Evolutionary conservation across 2,329 filamentous ascomycete genomes (phyloP), one percentile per base, ranked within the genome.

Genomic region (Xylaria sp.): DNA sequence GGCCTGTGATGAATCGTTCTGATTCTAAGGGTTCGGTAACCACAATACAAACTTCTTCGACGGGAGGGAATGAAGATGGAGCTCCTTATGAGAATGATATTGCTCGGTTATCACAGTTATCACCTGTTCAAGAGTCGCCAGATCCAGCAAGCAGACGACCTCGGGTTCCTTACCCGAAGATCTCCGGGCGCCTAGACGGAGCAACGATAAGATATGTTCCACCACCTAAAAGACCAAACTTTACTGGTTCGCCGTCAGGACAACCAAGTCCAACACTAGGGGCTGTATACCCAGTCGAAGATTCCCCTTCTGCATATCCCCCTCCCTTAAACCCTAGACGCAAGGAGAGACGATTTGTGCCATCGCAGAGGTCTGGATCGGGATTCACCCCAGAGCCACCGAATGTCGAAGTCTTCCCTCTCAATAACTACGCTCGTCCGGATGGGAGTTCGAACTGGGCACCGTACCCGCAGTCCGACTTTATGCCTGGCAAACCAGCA

Each of bases 121-220:
- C 86, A 0, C 86, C 85, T 1, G 85, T 88, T 6, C 78, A 78
- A 13, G 85, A 88, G 72, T 85, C 83, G 0, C 84, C 84, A 2
- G 75, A 76, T 15, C 77, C 79, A 8, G 72, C 62, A 51, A 72
- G 74, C 41, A 75, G 79, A 25, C 77, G 76, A 18, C 79, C 80
- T 41, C 79, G 79, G 15, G 79, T 79, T 31, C 74, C 64, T 10
- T 79, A 80, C 52, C 76, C 78, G 9, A 75, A 73, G 36, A 73
- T 77, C 18, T 68, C 74, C n/a, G 76, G 75, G 43, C 74, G 75
- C 9, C 56, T 76, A 28, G 72, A 78, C 70, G 72, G 73, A 63
- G 70, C 73, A 64, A 77, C 75, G 39, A 73, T 77, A 64, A 75
- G 75, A 64, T 68, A 74, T 12, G 74, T 79, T 4, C 79, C 79